These are phyloP conservation scores for Zygosaccharomyces bailii DNA, from an alignment of 805 yeast species.

Conservation along the genomic window DNA sequence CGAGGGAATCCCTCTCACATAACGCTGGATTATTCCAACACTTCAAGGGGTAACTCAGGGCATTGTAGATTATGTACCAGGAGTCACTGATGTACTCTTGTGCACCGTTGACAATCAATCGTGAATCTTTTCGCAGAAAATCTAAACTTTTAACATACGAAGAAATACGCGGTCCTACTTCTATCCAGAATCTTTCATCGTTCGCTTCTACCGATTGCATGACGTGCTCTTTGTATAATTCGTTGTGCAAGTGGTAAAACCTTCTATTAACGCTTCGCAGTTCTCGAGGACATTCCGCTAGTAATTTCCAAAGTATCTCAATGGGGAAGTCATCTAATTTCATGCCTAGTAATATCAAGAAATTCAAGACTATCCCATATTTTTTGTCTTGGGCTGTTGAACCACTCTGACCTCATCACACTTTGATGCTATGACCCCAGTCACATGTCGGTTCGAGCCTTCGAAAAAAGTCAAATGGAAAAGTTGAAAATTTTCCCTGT, in stretches of 20 bases:
- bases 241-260: conserved; percentile 18
- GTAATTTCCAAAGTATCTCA: conserved; percentile 12
- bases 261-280: conserved; percentile 10
- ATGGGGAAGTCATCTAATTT: conserved; percentile 10
- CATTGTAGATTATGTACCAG: conserved; percentile 22
- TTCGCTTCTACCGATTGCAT: conserved; percentile 7
- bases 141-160: conserved; percentile 17
- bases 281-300: conserved; percentile 12
- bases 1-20: conserved; percentile 8
- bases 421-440: conserved; percentile 1
- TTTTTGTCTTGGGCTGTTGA: neutral
- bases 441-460: conserved; percentile 3
- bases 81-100: conserved; percentile 21
- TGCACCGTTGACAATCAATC: conserved; percentile 5
- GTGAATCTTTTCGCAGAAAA: conserved; percentile 13
- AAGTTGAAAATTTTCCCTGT: conserved; percentile 17
- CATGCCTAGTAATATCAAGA: too few relatives aligned
- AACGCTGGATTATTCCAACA: conserved; percentile 11
- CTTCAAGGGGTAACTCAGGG: conserved; percentile 13
- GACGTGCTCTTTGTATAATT: conserved; percentile 16
- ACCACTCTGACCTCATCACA: conserved; percentile 1
- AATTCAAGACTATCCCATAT: too few relatives aligned
- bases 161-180: conserved; percentile 2
- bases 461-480: conserved; percentile 9
- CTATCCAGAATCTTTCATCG: conserved; percentile 15